Evolutionary conservation across 2,329 filamentous ascomycete genomes (phyloP).

Genomic region (Myriangium duriaei): DNA sequence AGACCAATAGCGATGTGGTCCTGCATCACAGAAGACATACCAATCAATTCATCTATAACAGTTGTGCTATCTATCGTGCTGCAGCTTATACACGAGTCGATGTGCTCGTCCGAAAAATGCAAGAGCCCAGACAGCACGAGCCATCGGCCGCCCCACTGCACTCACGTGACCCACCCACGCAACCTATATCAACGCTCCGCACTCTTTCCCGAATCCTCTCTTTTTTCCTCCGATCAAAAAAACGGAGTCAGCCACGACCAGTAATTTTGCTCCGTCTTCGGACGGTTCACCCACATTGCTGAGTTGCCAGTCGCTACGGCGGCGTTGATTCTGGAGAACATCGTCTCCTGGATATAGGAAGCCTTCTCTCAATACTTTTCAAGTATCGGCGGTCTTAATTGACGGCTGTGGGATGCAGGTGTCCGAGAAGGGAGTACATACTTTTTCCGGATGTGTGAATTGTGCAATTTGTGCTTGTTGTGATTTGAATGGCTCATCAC

Average conservation of each 20-base stretch:
- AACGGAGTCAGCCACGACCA: constrained; percentile 59
- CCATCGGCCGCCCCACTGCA: constrained; percentile 2
- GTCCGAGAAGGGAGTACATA: constrained; percentile 60
- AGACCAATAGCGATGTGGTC: no score
- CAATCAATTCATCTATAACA: no score
- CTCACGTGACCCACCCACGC: background rate
- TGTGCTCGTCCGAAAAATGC: no score
- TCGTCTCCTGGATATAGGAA: constrained; percentile 50
- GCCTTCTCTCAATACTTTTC: constrained; percentile 40
- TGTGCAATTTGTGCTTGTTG: background rate
- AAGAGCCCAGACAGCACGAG: background rate
- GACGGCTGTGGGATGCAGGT: constrained; percentile 59
- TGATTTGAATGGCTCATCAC: constrained; percentile 2
- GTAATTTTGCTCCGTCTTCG: constrained; percentile 32
- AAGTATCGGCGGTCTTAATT: constrained; percentile 53
- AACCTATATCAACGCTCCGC: constrained; percentile 4
- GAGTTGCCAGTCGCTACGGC: constrained; percentile 53
- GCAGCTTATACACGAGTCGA: no score
- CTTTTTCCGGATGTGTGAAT: no score
- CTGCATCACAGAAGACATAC: no score
- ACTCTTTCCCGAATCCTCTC: constrained; percentile 10
- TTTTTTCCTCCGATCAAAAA: constrained; percentile 45
- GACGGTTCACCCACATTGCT: constrained; percentile 40
- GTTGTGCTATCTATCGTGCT: no score
- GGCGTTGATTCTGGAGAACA: constrained; percentile 53